Conservation (phyloP, 2,329 filamentous ascomycete species). For the Daldinia eschscholtzii region DNA sequence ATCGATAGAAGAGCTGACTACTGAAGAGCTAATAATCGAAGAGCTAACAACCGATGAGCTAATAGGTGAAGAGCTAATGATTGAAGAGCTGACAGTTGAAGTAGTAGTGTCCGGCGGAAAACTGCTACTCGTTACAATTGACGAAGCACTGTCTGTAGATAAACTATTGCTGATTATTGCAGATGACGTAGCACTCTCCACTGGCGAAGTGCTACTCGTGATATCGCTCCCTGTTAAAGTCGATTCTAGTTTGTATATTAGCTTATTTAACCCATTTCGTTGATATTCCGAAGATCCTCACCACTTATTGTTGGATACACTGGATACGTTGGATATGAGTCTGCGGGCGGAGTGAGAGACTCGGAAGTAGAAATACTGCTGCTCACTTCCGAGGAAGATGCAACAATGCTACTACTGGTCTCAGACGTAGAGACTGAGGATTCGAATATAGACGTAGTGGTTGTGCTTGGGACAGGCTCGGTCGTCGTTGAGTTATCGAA, state of each 20-base stretch:
- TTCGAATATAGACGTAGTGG: background rate
- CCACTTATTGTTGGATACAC: slow-evolving; percentile 7
- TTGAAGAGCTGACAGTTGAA: background rate
- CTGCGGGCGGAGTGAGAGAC: slow-evolving; percentile 5
- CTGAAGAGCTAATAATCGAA: too few relatives aligned
- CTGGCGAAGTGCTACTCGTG: slow-evolving; percentile 11
- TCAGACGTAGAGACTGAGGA: slow-evolving; percentile 1
- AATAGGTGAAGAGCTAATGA: background rate
- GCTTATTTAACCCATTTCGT: background rate
- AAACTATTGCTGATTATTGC: background rate
- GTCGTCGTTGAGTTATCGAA: slow-evolving; percentile 12
- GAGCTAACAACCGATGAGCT: background rate
- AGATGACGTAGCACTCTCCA: background rate
- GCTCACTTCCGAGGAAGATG: background rate
- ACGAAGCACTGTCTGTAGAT: slow-evolving; percentile 1
- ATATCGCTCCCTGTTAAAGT: background rate
- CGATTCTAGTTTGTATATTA: slow-evolving; percentile 11
- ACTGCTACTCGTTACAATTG: background rate
- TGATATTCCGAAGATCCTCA: background rate
- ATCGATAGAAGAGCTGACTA: too few relatives aligned
- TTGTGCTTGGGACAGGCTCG: slow-evolving; percentile 7
- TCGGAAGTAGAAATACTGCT: background rate
- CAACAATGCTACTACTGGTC: background rate
- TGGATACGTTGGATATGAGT: background rate
- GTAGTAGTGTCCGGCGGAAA: background rate